Evolutionary conservation across 2,329 filamentous ascomycete genomes (phyloP).

Genomic region (Meredithiella fracta): DNA sequence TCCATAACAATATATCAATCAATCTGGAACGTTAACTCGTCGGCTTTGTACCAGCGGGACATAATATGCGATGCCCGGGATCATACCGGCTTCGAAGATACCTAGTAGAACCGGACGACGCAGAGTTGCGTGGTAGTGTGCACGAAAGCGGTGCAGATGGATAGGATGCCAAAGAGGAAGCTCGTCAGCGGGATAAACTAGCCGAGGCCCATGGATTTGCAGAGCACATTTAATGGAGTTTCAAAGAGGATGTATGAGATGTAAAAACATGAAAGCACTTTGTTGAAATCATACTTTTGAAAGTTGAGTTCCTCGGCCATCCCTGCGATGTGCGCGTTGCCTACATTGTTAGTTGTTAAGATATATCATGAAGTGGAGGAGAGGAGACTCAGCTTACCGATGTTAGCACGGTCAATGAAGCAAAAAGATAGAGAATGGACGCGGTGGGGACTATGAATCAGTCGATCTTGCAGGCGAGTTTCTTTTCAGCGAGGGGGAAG

Average conservation of each 20-base stretch:
- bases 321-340: slow-evolving; percentile 52
- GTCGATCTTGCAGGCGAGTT: slow-evolving; percentile 48
- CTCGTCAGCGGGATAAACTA: slow-evolving; percentile 52
- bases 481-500: slow-evolving; percentile 32
- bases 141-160: slow-evolving; percentile 50
- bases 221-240: slow-evolving; percentile 50
- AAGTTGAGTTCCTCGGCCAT: slow-evolving; percentile 45
- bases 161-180: slow-evolving; percentile 45
- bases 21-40: slow-evolving; percentile 50
- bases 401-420: slow-evolving; percentile 60
- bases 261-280: slow-evolving; percentile 51
- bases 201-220: slow-evolving; percentile 55
- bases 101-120: slow-evolving; percentile 52
- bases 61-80: slow-evolving; percentile 65
- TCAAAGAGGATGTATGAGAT: slow-evolving; percentile 58
- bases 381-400: slow-evolving; percentile 34
- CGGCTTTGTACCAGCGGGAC: slow-evolving; percentile 53
- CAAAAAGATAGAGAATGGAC: slow-evolving; percentile 50
- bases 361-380: neutral
- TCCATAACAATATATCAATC: slow-evolving; percentile 56
- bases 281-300: slow-evolving; percentile 50
- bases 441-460: slow-evolving; percentile 49
- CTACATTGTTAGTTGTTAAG: slow-evolving; percentile 21
- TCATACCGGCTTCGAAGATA: slow-evolving; percentile 56
- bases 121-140: slow-evolving; percentile 32